A percentile compares a stretch with the other conserved stretches of the same genome.
Evolutionary conservation across 2,329 filamentous ascomycete species (phyloP).

Genomic region (Zasmidium citrigriseum): DNA sequence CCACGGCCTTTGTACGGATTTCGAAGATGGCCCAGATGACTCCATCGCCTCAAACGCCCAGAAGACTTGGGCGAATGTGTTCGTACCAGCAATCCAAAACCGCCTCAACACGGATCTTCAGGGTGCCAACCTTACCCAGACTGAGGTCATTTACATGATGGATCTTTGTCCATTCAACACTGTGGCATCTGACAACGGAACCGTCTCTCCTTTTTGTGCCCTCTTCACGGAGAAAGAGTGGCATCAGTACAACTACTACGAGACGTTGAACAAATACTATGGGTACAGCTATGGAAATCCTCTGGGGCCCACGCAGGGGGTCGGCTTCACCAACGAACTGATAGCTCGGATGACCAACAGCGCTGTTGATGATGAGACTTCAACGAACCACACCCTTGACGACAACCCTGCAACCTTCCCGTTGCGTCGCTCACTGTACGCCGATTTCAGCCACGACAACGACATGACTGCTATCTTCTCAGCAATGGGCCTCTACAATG

Average conservation of each 20-base stretch:
- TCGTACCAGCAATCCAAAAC: conserved; percentile 66
- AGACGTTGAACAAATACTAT: conserved; percentile 82
- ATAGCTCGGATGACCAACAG: conserved; percentile 72
- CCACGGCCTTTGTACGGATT: conserved; percentile 69
- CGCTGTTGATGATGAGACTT: conserved; percentile 71
- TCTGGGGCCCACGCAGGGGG: conserved; percentile 79
- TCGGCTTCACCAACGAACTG: conserved; percentile 86
- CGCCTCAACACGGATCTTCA: conserved; percentile 70
- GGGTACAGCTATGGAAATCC: conserved; percentile 74
- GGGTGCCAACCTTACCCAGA: conserved; percentile 63
- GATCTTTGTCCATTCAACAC: conserved; percentile 86
- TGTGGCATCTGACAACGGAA: conserved; percentile 61
- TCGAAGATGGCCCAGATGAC: conserved; percentile 61
- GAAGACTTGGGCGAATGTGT: conserved; percentile 61
- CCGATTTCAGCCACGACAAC: conserved; percentile 92
- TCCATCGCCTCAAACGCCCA: conserved; percentile 55
- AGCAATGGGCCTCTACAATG: conserved; percentile 77
- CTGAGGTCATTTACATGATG: conserved; percentile 74
- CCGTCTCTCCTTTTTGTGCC: conserved; percentile 70
- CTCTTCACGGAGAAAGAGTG: conserved; percentile 81
- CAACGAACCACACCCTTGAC: conserved; percentile 77
- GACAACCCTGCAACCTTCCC: conserved; percentile 70
- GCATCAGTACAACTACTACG: conserved; percentile 77
- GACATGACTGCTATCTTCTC: conserved; percentile 76
- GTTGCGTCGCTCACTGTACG: conserved; percentile 67